These are phyloP conservation scores for Aspergillus saccharolyticus DNA, from an alignment of 495 filamentous ascomycete species.

Conservation along the genomic window DNA sequence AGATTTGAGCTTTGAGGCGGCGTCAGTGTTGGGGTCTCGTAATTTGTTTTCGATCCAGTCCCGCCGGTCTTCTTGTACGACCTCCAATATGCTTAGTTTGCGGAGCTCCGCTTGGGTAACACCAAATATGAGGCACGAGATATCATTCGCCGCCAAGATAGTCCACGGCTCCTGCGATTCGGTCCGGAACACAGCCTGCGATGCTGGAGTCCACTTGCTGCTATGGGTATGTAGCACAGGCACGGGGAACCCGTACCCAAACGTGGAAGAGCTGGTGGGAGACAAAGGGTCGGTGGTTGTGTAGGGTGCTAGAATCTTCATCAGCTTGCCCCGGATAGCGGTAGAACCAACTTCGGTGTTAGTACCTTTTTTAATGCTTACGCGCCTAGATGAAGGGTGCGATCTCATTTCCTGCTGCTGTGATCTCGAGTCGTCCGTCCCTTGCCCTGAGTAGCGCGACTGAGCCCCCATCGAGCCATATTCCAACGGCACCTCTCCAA, in stretches of 20 bases:
- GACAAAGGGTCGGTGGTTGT: conserved; percentile 47
- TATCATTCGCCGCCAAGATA: conserved; percentile 92
- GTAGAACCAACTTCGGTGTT: conserved; percentile 73
- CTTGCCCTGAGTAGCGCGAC: conserved; percentile 26
- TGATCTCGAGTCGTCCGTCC: conserved; percentile 30
- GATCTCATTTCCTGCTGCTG: conserved; percentile 31
- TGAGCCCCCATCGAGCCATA: conserved; percentile 13
- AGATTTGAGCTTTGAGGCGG: conserved; percentile 36
- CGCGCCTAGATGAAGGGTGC: conserved; percentile 50
- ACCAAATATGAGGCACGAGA: conserved; percentile 93
- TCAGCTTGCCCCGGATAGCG: conserved; percentile 73
- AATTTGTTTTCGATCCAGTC: conserved; percentile 89
- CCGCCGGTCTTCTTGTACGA: conserved; percentile 80
- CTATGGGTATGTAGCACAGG: conserved; percentile 72
- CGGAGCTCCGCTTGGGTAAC: conserved; percentile 90
- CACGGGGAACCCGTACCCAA: conserved; percentile 37
- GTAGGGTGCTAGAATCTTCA: conserved; percentile 85
- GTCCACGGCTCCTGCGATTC: conserved; percentile 86
- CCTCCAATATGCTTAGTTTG: conserved; percentile 91
- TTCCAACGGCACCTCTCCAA: conserved; percentile 18
- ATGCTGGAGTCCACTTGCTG: conserved; percentile 82
- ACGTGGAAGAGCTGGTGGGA: conserved; percentile 32
- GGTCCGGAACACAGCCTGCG: conserved; percentile 95
- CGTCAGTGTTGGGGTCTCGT: conserved; percentile 50
- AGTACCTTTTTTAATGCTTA: conserved; percentile 72